Evolutionary conservation across 2,329 filamentous ascomycete species (phyloP), one percentile per base, ranked within the genome.

Genomic region (Colletotrichum abscissum): DNA sequence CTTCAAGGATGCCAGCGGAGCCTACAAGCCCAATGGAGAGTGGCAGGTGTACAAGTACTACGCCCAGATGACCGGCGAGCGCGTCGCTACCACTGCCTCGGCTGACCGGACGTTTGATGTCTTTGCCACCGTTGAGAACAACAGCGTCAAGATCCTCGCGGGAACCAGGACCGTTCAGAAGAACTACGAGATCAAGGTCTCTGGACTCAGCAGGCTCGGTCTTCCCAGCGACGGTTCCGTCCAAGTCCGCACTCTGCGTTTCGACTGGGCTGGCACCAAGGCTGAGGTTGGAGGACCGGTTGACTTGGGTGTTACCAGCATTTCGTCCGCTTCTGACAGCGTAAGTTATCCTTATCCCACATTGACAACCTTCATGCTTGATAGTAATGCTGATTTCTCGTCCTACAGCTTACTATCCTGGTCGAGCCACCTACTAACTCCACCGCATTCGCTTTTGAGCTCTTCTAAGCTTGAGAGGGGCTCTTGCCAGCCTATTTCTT

Each of bases 41-140:
- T 74, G 64, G 54, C 56, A 67, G n/a, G 49, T 72, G 1, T 72
- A 74, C 65, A 72, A 67, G 22, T 74, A 74, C 60, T 42, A 54
- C 52, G 35, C 58, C 12, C 14, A 65, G 19, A 74, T 74, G 69
- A 57, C 14, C 0, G 73, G 73, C 11, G 28, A 68, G 16, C 73
- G 68, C 7, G 64, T 72, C 2, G 49, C 56, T 11, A 74, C 73
- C 42, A 52, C 14, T 2, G 63, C 63, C 1, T 69, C 64, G 1
- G 22, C 30, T 2, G 65, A 72, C 16, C 55, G 56, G 11, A 5
- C 24, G 1, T 59, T 75, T 11, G 73, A 75, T 46, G 73, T 66
- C 8, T 73, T 66, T 24, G 66, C 62, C 3, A 67, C 67, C 2
- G 11, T 49, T 5, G 16, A 26, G 1, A 28, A 28, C 2, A 62